Conservation (phyloP, 2,329 filamentous ascomycete genomes). For the Emergomyces africanus region DNA sequence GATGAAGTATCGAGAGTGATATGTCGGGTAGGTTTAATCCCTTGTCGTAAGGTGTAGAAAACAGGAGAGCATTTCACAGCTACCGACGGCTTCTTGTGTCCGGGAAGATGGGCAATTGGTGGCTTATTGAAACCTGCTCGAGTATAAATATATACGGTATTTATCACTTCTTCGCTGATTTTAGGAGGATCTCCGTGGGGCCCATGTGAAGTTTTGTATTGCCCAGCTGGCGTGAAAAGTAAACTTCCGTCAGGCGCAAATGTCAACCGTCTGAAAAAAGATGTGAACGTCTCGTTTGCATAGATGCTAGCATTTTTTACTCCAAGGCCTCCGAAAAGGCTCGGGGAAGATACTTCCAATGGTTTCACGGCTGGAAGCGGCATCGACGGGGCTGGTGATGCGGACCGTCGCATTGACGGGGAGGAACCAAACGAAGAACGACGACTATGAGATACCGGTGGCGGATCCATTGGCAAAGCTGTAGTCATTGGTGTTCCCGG, state of each 20-base stretch:
- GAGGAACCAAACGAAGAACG: conserved; percentile 79
- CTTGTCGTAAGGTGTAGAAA: conserved; percentile 67
- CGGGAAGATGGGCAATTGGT: conserved; percentile 84
- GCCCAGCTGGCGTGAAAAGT: conserved; percentile 84
- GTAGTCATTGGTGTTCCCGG: conserved; percentile 87
- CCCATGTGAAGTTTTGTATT: conserved; percentile 71
- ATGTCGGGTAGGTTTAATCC: conserved; percentile 58
- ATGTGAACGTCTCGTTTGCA: conserved; percentile 91
- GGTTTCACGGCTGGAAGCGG: conserved; percentile 93
- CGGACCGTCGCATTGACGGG: conserved; percentile 68
- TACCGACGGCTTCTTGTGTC: conserved; percentile 96
- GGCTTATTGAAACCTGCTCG: conserved; percentile 93
- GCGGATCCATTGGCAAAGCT: conserved; percentile 90
- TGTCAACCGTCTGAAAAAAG: conserved; percentile 85
- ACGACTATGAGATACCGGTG: conserved; percentile 78
- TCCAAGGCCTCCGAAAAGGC: conserved; percentile 47
- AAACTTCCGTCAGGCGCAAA: conserved; percentile 94
- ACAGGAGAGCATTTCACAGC: conserved; percentile 89
- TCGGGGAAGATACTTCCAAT: conserved; percentile 73
- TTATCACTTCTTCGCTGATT: conserved; percentile 72
- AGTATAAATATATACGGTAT: conserved; percentile 98
- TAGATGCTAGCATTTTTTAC: conserved; percentile 83
- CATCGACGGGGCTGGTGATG: conserved; percentile 84
- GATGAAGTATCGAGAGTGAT: conserved; percentile 94
- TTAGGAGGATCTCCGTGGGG: conserved; percentile 57